A percentile compares a stretch with the other conserved stretches of the same genome.
Evolutionary conservation across 352 stramenopile genomes (phyloP).

Genomic region (Pythium monospermum): DNA sequence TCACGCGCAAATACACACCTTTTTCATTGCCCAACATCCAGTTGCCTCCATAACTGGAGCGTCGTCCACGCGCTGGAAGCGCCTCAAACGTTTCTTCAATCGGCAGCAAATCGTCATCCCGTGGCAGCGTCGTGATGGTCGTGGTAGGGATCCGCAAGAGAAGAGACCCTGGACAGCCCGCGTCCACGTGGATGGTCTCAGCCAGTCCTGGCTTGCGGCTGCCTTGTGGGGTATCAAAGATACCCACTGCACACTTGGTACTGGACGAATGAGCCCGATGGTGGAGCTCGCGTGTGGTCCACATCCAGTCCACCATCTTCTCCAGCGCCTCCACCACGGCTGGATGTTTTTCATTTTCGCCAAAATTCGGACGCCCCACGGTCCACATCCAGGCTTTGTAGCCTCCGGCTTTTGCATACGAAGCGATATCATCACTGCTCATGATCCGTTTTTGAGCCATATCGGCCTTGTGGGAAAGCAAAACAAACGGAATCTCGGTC

Average conservation of each 20-base stretch:
- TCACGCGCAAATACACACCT: conserved; percentile 66
- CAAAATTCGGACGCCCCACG: conserved; percentile 64
- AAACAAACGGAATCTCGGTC: conserved; percentile 71
- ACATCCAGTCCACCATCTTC: conserved; percentile 51
- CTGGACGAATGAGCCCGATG: neutral
- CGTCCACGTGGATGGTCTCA: conserved; percentile 51
- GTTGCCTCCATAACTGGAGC: conserved; percentile 50
- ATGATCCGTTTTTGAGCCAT: conserved; percentile 83
- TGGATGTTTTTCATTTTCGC: conserved; percentile 79
- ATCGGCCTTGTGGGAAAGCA: conserved; percentile 81
- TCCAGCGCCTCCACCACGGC: conserved; percentile 69
- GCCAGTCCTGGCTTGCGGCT: conserved; percentile 31
- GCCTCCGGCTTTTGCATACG: conserved; percentile 58
- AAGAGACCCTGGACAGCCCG: too few relatives aligned
- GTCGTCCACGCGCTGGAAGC: neutral
- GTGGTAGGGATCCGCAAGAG: conserved; percentile 65
- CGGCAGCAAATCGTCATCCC: conserved; percentile 46
- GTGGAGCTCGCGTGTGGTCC: conserved; percentile 14
- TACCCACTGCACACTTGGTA: conserved; percentile 37
- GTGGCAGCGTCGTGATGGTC: conserved; percentile 72
- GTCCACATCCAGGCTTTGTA: conserved; percentile 87
- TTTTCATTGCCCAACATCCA: conserved; percentile 83
- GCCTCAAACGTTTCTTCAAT: conserved; percentile 34
- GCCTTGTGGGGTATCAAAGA: conserved; percentile 35
- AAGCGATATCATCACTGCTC: conserved; percentile 80